phyloP scores from a whole-genome alignment of 805 yeast species.

The Pichia ethanolica region DNA sequence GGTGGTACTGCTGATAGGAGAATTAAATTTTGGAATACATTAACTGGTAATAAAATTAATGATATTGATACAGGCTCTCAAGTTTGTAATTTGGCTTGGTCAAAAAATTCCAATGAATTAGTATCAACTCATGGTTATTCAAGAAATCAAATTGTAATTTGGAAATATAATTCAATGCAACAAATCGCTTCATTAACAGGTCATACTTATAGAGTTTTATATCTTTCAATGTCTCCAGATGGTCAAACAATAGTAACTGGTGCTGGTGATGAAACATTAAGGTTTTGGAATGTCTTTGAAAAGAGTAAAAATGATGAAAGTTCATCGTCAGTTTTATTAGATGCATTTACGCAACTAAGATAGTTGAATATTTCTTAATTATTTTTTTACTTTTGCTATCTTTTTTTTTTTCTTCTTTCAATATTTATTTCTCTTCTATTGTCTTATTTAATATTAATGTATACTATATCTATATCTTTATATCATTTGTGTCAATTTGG shows the following conservation, averaged over 20 bases:
- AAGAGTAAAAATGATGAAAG: conserved; percentile 53
- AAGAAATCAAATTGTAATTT: conserved; percentile 79
- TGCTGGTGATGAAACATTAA: conserved; percentile 93
- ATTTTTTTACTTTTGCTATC: background rate
- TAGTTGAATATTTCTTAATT: too few relatives aligned
- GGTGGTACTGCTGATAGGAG: conserved; percentile 95
- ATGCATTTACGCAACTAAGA: conserved; percentile 69
- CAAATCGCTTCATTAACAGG: conserved; percentile 92
- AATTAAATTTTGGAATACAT: conserved; percentile 87
- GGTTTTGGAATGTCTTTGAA: conserved; percentile 95
- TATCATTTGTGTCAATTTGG: too few relatives aligned
- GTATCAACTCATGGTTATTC: conserved; percentile 95
- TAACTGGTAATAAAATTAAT: conserved; percentile 62
- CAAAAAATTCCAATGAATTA: conserved; percentile 82
- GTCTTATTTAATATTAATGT: too few relatives aligned
- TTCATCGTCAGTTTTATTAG: conserved; percentile 57
- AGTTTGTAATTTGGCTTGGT: conserved; percentile 92
- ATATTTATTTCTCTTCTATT: background rate
- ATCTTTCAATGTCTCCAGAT: conserved; percentile 86
- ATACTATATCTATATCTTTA: too few relatives aligned
- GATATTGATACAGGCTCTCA: conserved; percentile 96
- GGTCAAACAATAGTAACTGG: conserved; percentile 97
- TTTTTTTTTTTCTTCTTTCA: too few relatives aligned
- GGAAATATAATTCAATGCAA: conserved; percentile 91
- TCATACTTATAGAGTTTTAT: conserved; percentile 86